Conservation (phyloP, 495 filamentous ascomycete species). For the Parathielavia appendiculata region DNA sequence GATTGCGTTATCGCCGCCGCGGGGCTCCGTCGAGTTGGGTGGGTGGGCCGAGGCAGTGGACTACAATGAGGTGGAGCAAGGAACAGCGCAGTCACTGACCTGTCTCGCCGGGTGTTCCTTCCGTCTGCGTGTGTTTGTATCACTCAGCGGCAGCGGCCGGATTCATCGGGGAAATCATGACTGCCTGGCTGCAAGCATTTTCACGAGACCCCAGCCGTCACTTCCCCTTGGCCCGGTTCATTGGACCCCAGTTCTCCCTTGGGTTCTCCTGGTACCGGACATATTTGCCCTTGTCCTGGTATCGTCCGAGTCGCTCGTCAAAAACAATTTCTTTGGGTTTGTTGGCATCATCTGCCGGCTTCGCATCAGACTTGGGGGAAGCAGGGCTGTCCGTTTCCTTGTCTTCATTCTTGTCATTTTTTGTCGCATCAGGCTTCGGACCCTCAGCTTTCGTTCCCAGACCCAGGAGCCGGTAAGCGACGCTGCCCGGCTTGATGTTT, state of each 20-base stretch:
- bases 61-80: background rate
- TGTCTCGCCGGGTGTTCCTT: background rate
- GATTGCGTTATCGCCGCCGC: conserved; percentile 25
- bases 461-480: conserved; percentile 59
- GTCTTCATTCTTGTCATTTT: background rate
- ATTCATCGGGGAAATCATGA: background rate
- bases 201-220: conserved; percentile 13
- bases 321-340: conserved; percentile 60
- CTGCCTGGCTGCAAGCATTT: background rate
- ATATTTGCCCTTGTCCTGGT: conserved; percentile 56
- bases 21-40: background rate
- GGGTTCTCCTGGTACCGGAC: conserved; percentile 87
- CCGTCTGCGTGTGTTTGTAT: background rate
- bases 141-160: background rate
- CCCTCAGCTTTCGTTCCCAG: conserved; percentile 30
- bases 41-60: conserved; percentile 12
- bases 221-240: conserved; percentile 64
- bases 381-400: background rate
- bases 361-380: conserved; percentile 1
- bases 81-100: conserved; percentile 4
- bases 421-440: background rate
- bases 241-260: conserved; percentile 85
- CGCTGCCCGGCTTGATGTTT: conserved; percentile 59
- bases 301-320: conserved; percentile 70
- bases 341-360: conserved; percentile 26